These are phyloP conservation scores for Penicillium verhagenii DNA, from an alignment of 495 filamentous ascomycete genomes.

Conservation along the genomic window DNA sequence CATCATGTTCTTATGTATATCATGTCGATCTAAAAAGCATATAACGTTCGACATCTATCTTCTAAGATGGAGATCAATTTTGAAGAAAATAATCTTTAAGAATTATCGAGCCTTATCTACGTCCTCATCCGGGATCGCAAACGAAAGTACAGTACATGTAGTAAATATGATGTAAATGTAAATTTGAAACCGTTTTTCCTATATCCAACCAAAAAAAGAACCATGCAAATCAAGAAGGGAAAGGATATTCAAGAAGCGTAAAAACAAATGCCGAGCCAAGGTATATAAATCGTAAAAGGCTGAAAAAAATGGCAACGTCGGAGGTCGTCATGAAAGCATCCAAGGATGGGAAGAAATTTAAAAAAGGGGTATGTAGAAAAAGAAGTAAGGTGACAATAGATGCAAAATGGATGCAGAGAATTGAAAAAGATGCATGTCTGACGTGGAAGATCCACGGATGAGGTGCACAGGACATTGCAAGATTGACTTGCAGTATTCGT, in stretches of 20 bases:
- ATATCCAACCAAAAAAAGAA: constrained; percentile 21
- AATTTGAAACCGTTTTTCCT: constrained; percentile 15
- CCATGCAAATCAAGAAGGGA: constrained; percentile 22
- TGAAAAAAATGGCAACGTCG: constrained; percentile 25
- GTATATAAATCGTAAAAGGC: constrained; percentile 26
- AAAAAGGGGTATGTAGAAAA: constrained; percentile 20
- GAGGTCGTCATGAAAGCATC: constrained; percentile 21
- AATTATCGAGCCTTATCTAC: not conserved
- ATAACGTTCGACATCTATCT: no score
- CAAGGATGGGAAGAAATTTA: constrained; percentile 14
- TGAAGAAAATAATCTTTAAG: no score
- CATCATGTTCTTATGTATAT: no score
- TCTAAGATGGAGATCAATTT: no score
- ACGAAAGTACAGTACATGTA: constrained; percentile 5
- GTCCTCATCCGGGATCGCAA: not conserved
- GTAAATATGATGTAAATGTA: constrained; percentile 2
- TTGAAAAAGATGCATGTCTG: constrained; percentile 14
- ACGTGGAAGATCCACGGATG: not conserved
- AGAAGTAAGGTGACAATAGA: constrained; percentile 11
- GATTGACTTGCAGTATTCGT: constrained; percentile 3
- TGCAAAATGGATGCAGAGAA: constrained; percentile 6
- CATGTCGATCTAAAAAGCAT: no score
- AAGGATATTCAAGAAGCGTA: constrained; percentile 29
- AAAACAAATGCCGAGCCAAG: constrained; percentile 24
- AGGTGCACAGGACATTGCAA: not conserved